A percentile compares a stretch with the other conserved stretches of the same genome.
phyloP scores from a whole-genome alignment of 495 filamentous ascomycete genomes.

The Podospora appendiculata region DNA sequence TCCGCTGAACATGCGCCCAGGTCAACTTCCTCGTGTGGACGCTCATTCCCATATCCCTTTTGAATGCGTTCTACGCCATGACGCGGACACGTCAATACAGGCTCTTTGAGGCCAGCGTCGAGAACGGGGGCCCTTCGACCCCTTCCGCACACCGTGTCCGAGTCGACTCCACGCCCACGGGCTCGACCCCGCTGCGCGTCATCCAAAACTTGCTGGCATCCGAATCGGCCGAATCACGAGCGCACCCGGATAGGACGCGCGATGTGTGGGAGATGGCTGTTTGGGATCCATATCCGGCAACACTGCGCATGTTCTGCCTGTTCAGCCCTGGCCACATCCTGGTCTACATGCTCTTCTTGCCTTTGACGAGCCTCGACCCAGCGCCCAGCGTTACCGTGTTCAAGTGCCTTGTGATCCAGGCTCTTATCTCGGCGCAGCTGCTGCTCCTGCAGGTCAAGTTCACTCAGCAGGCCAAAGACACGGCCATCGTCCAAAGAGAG shows the following conservation, averaged over 20 bases:
- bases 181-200: conserved; percentile 71
- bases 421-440: conserved; percentile 71
- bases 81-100: conserved; percentile 77
- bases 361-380: conserved; percentile 63
- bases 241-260: conserved; percentile 72
- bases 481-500: conserved; percentile 75
- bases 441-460: conserved; percentile 61
- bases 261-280: conserved; percentile 95
- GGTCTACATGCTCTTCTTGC: conserved; percentile 81
- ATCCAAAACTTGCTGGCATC: conserved; percentile 56
- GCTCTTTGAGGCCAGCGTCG: conserved; percentile 80
- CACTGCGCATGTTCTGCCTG: conserved; percentile 73
- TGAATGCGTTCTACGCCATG: conserved; percentile 81
- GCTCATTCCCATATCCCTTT: conserved; percentile 54
- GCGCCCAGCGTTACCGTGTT: conserved; percentile 78
- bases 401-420: conserved; percentile 63
- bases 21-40: conserved; percentile 58
- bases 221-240: conserved; percentile 60
- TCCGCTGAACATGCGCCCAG: conserved; percentile 30
- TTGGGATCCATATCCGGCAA: conserved; percentile 87
- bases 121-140: conserved; percentile 58
- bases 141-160: conserved; percentile 84
- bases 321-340: conserved; percentile 91
- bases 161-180: conserved; percentile 77
- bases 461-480: conserved; percentile 78